phyloP scores from a whole-genome alignment of 2,329 filamentous ascomycete genomes.

The Grosmannia penicillata region DNA sequence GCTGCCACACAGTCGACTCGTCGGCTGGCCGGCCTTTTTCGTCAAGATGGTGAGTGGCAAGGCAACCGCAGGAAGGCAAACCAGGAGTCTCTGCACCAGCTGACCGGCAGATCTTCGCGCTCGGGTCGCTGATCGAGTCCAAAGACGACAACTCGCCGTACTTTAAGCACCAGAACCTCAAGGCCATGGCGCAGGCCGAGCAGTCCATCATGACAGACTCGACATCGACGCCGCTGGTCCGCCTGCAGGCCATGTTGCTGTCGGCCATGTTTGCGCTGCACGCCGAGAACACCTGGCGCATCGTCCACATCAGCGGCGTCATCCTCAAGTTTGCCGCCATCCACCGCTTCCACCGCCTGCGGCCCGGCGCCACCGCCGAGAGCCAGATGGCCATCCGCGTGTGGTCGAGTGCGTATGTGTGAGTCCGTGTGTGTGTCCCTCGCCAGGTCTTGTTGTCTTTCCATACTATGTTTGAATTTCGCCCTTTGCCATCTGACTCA shows the following conservation, averaged over 20 bases:
- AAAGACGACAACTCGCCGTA: conserved; percentile 4
- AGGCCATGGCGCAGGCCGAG: conserved; percentile 6
- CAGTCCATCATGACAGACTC: conserved; percentile 5
- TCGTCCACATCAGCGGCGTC: conserved; percentile 6
- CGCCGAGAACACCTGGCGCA: conserved; percentile 6
- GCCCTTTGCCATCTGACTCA: neutral
- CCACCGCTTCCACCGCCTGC: conserved; percentile 4
- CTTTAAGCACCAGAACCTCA: conserved; percentile 5
- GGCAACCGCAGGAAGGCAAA: neutral
- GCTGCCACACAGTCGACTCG: neutral
- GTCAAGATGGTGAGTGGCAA: conserved; percentile 5
- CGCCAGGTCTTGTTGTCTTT: too few relatives aligned
- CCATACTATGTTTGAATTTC: too few relatives aligned
- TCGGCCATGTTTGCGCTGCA: conserved; percentile 8
- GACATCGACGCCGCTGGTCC: conserved; percentile 3
- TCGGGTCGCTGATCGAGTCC: conserved; percentile 4
- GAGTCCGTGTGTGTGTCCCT: too few relatives aligned
- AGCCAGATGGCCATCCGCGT: conserved; percentile 2
- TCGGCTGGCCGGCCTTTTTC: conserved; percentile 6
- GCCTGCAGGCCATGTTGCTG: conserved; percentile 7
- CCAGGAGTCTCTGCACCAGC: neutral
- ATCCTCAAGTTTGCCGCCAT: conserved; percentile 5
- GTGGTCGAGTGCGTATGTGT: conserved; percentile 7
- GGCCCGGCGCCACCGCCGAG: neutral
- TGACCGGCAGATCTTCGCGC: conserved; percentile 4